Evolutionary conservation across 179 eudicot species (phyloP).

Genomic region (Kewa caespitosa): DNA sequence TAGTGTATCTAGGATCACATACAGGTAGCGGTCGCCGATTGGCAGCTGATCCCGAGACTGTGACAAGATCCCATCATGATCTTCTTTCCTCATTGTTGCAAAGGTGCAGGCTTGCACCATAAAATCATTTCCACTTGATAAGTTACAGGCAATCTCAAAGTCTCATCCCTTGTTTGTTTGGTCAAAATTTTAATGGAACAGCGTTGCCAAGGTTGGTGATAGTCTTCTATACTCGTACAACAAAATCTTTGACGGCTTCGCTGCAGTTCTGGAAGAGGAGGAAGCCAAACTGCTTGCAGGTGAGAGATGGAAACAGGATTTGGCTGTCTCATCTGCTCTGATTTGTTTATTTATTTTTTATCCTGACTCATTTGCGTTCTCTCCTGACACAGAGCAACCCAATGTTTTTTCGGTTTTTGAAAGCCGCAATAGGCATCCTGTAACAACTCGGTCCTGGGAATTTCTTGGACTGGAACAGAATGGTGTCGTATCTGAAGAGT

Average conservation of each 20-base stretch:
- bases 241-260: constrained; percentile 15
- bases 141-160: not conserved
- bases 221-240: constrained; percentile 18
- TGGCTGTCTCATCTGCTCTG: too few relatives aligned
- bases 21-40: not conserved
- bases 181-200: not conserved
- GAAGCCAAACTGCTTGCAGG: constrained; percentile 20
- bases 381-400: constrained; percentile 38
- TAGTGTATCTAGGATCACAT: constrained; percentile 18
- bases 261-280: constrained; percentile 7
- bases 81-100: not conserved
- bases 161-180: not conserved
- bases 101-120: not conserved
- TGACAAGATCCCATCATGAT: not conserved
- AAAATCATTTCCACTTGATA: not conserved
- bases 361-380: not conserved
- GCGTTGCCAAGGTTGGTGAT: constrained; percentile 1
- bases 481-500: constrained; percentile 9
- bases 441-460: constrained; percentile 59
- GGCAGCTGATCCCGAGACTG: not conserved
- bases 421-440: constrained; percentile 24
- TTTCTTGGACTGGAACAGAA: constrained; percentile 36
- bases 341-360: too few relatives aligned
- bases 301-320: not conserved
- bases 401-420: constrained; percentile 42